phyloP scores from a whole-genome alignment of 352 stramenopile species.

The Aphanomyces euteiches region DNA sequence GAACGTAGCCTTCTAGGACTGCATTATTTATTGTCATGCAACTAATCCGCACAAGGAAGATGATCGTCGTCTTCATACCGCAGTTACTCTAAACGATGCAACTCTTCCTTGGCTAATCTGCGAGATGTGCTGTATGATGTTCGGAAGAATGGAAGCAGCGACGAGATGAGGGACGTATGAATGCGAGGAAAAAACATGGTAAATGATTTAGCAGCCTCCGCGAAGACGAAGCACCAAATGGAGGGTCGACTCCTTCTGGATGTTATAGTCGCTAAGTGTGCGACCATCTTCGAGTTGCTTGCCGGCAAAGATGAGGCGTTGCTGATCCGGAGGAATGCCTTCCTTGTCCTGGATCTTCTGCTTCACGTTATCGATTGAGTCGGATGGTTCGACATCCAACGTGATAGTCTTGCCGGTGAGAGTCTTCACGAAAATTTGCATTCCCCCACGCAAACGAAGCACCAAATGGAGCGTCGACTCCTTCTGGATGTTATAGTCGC shows the following conservation, averaged over 20 bases:
- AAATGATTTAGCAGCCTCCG: slow-evolving; percentile 48
- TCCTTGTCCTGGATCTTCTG: slow-evolving; percentile 82
- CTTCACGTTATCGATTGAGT: slow-evolving; percentile 88
- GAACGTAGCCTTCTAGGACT: neutral
- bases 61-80: too few relatives aligned
- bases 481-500: slow-evolving; percentile 92
- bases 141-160: too few relatives aligned
- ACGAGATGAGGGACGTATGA: too few relatives aligned
- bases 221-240: slow-evolving; percentile 88
- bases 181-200: neutral
- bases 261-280: slow-evolving; percentile 92
- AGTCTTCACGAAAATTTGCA: slow-evolving; percentile 88
- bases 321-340: slow-evolving; percentile 89
- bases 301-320: too few relatives aligned
- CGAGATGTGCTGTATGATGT: too few relatives aligned
- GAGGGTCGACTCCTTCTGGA: slow-evolving; percentile 93
- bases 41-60: too few relatives aligned
- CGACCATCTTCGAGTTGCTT: slow-evolving; percentile 94
- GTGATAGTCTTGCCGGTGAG: slow-evolving; percentile 84
- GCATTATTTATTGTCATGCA: too few relatives aligned
- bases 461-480: slow-evolving; percentile 84
- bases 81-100: too few relatives aligned
- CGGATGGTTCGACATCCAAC: slow-evolving; percentile 88
- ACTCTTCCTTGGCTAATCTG: too few relatives aligned
- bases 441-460: slow-evolving; percentile 39